Percentiles rank a stretch among this genome's conserved stretches.
Conservation (phyloP, 371 early-diverging fungal species). For the Syncephalastrum sp. region DNA sequence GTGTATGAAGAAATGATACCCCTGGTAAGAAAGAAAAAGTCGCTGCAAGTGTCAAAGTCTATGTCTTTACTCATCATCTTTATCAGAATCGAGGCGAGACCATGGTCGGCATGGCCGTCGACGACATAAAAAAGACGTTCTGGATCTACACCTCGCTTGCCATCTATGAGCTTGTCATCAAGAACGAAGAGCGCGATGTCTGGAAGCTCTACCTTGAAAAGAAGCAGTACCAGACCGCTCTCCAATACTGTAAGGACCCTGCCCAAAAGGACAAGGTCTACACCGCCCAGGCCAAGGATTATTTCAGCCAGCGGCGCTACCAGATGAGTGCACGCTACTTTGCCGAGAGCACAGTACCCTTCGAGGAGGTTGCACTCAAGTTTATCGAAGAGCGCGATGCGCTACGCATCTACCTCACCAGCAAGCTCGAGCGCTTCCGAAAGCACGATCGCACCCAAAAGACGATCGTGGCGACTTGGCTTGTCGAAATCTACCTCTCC, state of each 20-base stretch:
- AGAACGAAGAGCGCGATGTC: conserved; percentile 89
- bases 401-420: conserved; percentile 69
- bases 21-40: conserved; percentile 48
- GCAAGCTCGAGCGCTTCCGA: conserved; percentile 62
- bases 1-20: conserved; percentile 80
- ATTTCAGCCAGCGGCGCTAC: conserved; percentile 73
- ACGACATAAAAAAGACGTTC: conserved; percentile 76
- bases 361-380: conserved; percentile 85
- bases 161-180: conserved; percentile 84
- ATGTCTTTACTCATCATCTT: not conserved
- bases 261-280: conserved; percentile 75
- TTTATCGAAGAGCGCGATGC: conserved; percentile 82
- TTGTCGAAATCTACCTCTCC: conserved; percentile 81
- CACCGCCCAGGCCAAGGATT: conserved; percentile 83
- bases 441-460: conserved; percentile 79
- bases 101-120: conserved; percentile 68
- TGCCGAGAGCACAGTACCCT: conserved; percentile 77
- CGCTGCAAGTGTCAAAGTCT: not conserved
- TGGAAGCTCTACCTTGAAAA: conserved; percentile 86
- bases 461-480: conserved; percentile 84
- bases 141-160: conserved; percentile 83
- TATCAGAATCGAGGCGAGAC: conserved; percentile 51
- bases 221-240: conserved; percentile 72
- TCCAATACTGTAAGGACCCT: conserved; percentile 74
- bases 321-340: conserved; percentile 80